These are phyloP conservation scores for Jamesozyma hellenica DNA, from an alignment of 805 yeast species.

Conservation along the genomic window DNA sequence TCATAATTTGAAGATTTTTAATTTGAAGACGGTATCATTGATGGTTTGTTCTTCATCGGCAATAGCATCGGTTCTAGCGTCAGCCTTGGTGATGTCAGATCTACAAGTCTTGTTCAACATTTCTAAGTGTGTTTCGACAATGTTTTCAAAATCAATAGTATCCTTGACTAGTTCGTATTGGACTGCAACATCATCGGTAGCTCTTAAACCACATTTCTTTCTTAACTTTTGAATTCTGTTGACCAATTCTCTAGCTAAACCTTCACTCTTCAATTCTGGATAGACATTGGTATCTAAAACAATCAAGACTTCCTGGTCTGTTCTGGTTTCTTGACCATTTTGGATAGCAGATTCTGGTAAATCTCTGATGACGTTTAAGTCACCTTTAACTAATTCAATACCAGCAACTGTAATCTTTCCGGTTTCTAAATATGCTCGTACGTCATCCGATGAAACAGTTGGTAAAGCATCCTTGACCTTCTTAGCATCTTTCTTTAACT, in stretches of 20 bases:
- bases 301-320: constrained; percentile 81
- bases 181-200: constrained; percentile 89
- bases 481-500: constrained; percentile 86
- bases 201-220: constrained; percentile 89
- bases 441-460: constrained; percentile 66
- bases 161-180: constrained; percentile 60
- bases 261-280: constrained; percentile 85
- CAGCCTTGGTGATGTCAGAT: constrained; percentile 36
- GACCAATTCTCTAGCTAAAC: constrained; percentile 89
- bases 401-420: constrained; percentile 84
- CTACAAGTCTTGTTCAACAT: constrained; percentile 72
- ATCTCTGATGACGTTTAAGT: constrained; percentile 82
- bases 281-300: constrained; percentile 81
- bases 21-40: constrained; percentile 67
- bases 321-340: constrained; percentile 75
- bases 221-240: constrained; percentile 96
- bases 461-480: constrained; percentile 93
- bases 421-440: constrained; percentile 56
- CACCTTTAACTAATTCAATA: constrained; percentile 77
- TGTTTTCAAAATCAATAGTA: constrained; percentile 51
- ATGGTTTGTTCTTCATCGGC: constrained; percentile 83
- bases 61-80: constrained; percentile 42
- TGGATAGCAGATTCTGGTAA: constrained; percentile 57
- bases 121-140: constrained; percentile 54
- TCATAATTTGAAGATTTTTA: constrained; percentile 66